Conservation (phyloP, 2,329 filamentous ascomycete genomes). For the Apiospora hydei region DNA sequence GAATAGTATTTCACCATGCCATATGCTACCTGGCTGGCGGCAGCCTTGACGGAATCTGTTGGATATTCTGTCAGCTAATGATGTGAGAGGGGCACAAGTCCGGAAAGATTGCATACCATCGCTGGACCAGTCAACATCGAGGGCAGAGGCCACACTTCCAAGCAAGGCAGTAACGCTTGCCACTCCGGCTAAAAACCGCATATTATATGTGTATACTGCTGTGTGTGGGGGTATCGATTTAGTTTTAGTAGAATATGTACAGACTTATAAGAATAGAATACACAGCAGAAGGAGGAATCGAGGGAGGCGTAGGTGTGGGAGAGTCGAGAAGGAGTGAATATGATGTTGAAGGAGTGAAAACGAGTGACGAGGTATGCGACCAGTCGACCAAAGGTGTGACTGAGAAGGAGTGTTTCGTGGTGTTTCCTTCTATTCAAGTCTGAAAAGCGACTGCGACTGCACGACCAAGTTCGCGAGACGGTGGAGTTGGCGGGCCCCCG, state of each 20-base stretch:
- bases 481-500: constrained; percentile 13
- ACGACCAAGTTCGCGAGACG: not conserved
- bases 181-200: not conserved
- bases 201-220: not conserved
- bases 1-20: constrained; percentile 59
- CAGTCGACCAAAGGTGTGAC: not conserved
- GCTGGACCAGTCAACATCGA: constrained; percentile 22
- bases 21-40: constrained; percentile 55
- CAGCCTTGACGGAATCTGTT: constrained; percentile 33
- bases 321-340: not conserved
- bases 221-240: not conserved
- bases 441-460: not conserved
- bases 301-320: not conserved
- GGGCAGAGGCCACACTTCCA: not conserved
- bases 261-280: not conserved
- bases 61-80: not conserved
- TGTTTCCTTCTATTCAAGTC: constrained; percentile 14
- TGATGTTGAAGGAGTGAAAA: not conserved
- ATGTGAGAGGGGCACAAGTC: not conserved
- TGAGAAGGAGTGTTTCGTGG: not conserved
- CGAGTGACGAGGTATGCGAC: not conserved
- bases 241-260: not conserved
- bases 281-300: not conserved
- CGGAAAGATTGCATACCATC: not conserved
- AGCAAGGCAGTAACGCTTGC: not conserved